A percentile compares a stretch with the other conserved stretches of the same genome.
Evolutionary conservation across 176 grass and related monocot species (phyloP).

Genomic region (Musa troglodytarum): DNA sequence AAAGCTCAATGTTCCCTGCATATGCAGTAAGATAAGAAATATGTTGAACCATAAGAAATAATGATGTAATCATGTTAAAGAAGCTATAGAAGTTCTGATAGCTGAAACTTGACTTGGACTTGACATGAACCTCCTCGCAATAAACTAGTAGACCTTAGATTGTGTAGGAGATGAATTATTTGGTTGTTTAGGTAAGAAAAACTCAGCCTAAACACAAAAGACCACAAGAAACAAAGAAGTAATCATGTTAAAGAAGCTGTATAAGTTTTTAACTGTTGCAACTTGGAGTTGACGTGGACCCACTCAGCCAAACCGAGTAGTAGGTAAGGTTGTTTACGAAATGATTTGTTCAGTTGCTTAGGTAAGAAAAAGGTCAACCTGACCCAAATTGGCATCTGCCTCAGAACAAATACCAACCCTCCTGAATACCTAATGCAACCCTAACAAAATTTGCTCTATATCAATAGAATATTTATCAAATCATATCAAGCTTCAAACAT

Average conservation of each 20-base stretch:
- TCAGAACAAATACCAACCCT: no score
- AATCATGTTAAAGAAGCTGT: not conserved
- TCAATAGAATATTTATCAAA: no score
- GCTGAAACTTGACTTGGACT: not conserved
- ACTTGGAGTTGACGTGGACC: not conserved
- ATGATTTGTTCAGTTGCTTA: no score
- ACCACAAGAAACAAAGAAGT: not conserved
- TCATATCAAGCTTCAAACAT: no score
- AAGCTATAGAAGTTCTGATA: not conserved
- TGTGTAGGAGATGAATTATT: no score
- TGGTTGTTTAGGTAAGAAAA: no score
- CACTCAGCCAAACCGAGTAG: not conserved
- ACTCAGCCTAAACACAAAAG: no score
- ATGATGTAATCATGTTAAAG: not conserved
- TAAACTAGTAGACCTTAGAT: no score
- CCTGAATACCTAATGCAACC: no score
- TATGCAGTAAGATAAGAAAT: not conserved
- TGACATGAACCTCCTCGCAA: not conserved
- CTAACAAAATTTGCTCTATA: no score
- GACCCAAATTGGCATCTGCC: no score
- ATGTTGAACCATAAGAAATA: not conserved
- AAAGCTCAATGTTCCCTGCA: slow-evolving; percentile 67
- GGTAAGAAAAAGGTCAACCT: no score
- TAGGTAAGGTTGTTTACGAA: not conserved
- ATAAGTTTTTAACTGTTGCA: not conserved